A percentile compares a stretch with the other conserved stretches of the same genome.
phyloP scores from a whole-genome alignment of 169 alveolate species.

The Plasmodium berghei region DNA sequence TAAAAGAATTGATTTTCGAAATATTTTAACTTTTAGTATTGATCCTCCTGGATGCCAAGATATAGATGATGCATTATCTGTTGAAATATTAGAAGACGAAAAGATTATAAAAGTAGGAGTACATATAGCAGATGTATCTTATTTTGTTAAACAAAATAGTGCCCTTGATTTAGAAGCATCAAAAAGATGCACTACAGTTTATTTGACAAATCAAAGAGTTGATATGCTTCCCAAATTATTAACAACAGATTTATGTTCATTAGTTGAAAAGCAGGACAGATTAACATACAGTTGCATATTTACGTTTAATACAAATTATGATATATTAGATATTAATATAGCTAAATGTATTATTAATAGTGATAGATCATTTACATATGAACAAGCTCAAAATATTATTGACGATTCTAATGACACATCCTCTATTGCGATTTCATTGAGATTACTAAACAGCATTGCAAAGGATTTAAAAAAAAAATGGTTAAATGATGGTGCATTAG shows the following conservation, averaged over 20 bases:
- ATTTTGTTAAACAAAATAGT: constrained; percentile 96
- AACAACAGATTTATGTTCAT: constrained; percentile 96
- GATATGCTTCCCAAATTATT: constrained; percentile 99
- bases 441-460: constrained; percentile 90
- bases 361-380: constrained; percentile 92
- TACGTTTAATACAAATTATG: constrained; percentile 92
- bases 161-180: constrained; percentile 99
- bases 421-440: constrained; percentile 9
- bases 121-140: constrained; percentile 99
- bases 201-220: constrained; percentile 98
- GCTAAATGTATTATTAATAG: constrained; percentile 94
- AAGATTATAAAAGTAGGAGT: constrained; percentile 93
- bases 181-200: constrained; percentile 96
- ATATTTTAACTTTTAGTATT: constrained; percentile 93
- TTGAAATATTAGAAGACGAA: constrained; percentile 84
- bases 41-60: constrained; percentile 99
- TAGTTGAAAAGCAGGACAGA: constrained; percentile 93
- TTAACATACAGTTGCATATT: constrained; percentile 95
- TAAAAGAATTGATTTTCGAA: constrained; percentile 88
- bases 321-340: constrained; percentile 86
- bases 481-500: constrained; percentile 97
- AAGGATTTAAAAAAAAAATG: constrained; percentile 90
- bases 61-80: constrained; percentile 98
- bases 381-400: constrained; percentile 92
- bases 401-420: constrained; percentile 87